Base-by-base conservation (phyloP, 2,329 filamentous ascomycete species). In the Pseudogymnoascus sp. region DNA sequence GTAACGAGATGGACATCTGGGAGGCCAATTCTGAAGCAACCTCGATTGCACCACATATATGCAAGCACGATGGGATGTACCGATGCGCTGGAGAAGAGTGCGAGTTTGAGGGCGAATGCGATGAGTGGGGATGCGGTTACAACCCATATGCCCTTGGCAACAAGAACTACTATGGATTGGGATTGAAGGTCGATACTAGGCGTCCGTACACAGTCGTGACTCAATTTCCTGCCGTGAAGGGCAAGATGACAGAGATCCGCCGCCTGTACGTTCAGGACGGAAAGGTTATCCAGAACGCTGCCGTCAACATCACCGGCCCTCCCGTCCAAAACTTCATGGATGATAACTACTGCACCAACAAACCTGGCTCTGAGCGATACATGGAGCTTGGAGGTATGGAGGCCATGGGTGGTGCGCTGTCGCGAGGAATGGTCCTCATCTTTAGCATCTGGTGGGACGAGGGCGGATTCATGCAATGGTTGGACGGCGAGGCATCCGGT, bases 401-500 rank as follows among this genome's bases (percentile, higher is more conserved):
- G 64, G 75, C 71, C 14, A 80, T 81, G 77, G 79, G 79, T 3
- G 74, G 76, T 22, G 75, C 80, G 0, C 69, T 82, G 62, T 71
- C 68, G 22, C 74, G 79, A 12, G 80, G 78, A 55, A 83, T 83
- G 81, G 81, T 82, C 1, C 73, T 83, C 25, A 76, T 78, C 11
- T 76, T 85, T 66, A 78, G 77, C 69, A 77, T 85, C 65, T 85
- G 82, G 82, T 82, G 81, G 73, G 81, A 83, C 64, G 74, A 77
- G 11, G 69, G 75, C 11, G 76, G 76, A 45, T 80, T 77, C 64
- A 85, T 85, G 83, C 76, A 79, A 45, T 85, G 83, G 83, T 75
- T 85, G 8, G 82, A 85, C 67, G 72, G 75, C 60, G 74, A 61
- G 41, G 74, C 72, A 36, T 73, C 78, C 1, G 74, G 72, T 36